A percentile compares a stretch with the other conserved stretches of the same genome.
Conservation (phyloP, 768 basidiomycete species). For the Boletus reticuloceps region DNA sequence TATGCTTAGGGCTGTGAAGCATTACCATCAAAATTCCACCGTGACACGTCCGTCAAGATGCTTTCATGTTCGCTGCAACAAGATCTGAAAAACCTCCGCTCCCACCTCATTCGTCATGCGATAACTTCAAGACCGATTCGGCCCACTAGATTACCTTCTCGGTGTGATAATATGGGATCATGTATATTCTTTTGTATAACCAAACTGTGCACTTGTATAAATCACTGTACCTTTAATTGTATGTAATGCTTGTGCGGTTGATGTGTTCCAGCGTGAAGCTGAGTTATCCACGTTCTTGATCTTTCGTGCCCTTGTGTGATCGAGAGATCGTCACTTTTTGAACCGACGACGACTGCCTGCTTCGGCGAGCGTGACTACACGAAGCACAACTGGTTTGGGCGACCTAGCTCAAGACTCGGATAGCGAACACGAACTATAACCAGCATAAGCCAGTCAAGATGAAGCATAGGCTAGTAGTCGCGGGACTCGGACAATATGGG, state of each 20-base stretch:
- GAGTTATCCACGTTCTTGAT: not conserved
- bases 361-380: too few relatives aligned
- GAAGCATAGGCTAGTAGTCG: too few relatives aligned
- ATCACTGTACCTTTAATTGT: conserved; percentile 17
- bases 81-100: conserved; percentile 1
- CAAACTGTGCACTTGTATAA: conserved; percentile 21
- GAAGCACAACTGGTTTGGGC: too few relatives aligned
- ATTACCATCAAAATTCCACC: not conserved
- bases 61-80: conserved; percentile 15
- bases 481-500: too few relatives aligned
- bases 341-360: too few relatives aligned
- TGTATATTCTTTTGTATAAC: conserved; percentile 34
- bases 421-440: too few relatives aligned
- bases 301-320: not conserved
- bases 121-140: conserved; percentile 15
- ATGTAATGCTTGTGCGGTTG: conserved; percentile 18
- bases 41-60: conserved; percentile 10
- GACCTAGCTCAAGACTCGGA: too few relatives aligned
- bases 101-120: conserved; percentile 13
- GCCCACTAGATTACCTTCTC: conserved; percentile 13
- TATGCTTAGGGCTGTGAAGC: conserved; percentile 17
- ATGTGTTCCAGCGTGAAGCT: not conserved
- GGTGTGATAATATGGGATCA: conserved; percentile 27
- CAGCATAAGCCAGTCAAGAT: too few relatives aligned
- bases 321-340: too few relatives aligned